These are phyloP conservation scores for Trichoderma asperellum DNA, from an alignment of 2,329 filamentous ascomycete species.

Conservation along the genomic window DNA sequence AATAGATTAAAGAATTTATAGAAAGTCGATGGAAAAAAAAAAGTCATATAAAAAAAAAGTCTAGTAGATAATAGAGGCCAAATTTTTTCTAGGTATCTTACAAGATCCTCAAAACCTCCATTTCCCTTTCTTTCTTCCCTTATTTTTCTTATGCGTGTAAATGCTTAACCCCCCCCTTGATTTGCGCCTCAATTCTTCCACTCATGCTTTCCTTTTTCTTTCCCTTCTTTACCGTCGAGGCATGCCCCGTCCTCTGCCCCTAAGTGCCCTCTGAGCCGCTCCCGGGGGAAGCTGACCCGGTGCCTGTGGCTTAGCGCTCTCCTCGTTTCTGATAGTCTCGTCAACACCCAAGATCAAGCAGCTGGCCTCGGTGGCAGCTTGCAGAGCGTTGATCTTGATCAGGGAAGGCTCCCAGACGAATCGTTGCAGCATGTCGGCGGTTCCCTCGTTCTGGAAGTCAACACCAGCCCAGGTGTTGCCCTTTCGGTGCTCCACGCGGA, in stretches of 20 bases:
- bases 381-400: slow-evolving; percentile 96
- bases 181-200: slow-evolving; percentile 1
- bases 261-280: slow-evolving; percentile 85
- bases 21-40: slow-evolving; percentile 2
- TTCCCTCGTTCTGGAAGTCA: slow-evolving; percentile 89
- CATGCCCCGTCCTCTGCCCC: slow-evolving; percentile 86
- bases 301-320: slow-evolving; percentile 81
- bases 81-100: slow-evolving; percentile 42
- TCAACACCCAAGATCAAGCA: slow-evolving; percentile 96
- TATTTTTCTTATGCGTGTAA: slow-evolving; percentile 45
- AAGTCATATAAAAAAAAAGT: slow-evolving; percentile 15
- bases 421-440: slow-evolving; percentile 89
- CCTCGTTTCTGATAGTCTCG: slow-evolving; percentile 98
- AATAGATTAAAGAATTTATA: background rate
- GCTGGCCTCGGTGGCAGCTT: slow-evolving; percentile 91
- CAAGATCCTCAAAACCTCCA: slow-evolving; percentile 41
- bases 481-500: slow-evolving; percentile 95
- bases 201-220: slow-evolving; percentile 15
- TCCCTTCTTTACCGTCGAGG: slow-evolving; percentile 66
- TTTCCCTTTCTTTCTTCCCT: slow-evolving; percentile 22
- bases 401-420: slow-evolving; percentile 98
- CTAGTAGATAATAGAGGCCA: slow-evolving; percentile 33
- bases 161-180: slow-evolving; percentile 12
- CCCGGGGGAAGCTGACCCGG: slow-evolving; percentile 77
- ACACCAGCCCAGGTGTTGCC: slow-evolving; percentile 94